These are phyloP conservation scores for Penicillium concentricum DNA, from an alignment of 2,329 filamentous ascomycete genomes.

Conservation along the genomic window DNA sequence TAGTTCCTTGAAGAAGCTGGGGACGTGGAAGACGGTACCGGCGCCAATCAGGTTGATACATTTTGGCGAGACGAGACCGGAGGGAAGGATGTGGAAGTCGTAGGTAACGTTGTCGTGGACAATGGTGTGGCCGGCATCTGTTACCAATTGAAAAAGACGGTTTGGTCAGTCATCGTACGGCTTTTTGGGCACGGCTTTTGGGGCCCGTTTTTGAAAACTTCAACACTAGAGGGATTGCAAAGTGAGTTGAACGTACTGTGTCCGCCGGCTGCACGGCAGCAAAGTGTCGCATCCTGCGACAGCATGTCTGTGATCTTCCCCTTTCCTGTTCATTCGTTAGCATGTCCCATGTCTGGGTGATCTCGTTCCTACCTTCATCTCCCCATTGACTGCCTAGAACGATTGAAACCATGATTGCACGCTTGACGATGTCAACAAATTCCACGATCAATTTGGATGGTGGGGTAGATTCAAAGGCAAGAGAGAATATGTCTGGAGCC, in stretches of 20 bases:
- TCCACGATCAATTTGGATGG: slow-evolving; percentile 5
- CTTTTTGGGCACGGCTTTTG: not conserved
- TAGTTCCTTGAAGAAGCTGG: slow-evolving; percentile 51
- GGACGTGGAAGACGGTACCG: slow-evolving; percentile 49
- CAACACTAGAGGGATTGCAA: not conserved
- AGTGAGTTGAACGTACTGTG: slow-evolving; percentile 40
- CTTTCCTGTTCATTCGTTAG: slow-evolving; percentile 37
- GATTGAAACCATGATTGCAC: slow-evolving; percentile 40
- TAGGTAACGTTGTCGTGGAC: slow-evolving; percentile 48
- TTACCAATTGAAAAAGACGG: not conserved
- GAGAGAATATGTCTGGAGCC: slow-evolving; percentile 9
- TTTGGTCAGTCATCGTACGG: slow-evolving; percentile 9
- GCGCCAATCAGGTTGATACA: slow-evolving; percentile 50
- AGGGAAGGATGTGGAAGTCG: slow-evolving; percentile 51
- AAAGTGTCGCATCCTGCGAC: slow-evolving; percentile 45
- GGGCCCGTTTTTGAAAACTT: not conserved
- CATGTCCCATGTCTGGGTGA: not conserved
- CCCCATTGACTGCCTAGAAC: slow-evolving; percentile 50
- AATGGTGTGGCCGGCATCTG: slow-evolving; percentile 50
- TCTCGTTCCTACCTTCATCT: slow-evolving; percentile 41
- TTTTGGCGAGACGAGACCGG: slow-evolving; percentile 44
- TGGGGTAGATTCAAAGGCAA: slow-evolving; percentile 6
- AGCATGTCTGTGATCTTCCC: slow-evolving; percentile 51
- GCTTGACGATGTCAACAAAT: not conserved
- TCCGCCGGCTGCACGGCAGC: slow-evolving; percentile 47